Base-by-base conservation (phyloP, 1,139 yeast species). In the Kluyveromyces sp. region DNA sequence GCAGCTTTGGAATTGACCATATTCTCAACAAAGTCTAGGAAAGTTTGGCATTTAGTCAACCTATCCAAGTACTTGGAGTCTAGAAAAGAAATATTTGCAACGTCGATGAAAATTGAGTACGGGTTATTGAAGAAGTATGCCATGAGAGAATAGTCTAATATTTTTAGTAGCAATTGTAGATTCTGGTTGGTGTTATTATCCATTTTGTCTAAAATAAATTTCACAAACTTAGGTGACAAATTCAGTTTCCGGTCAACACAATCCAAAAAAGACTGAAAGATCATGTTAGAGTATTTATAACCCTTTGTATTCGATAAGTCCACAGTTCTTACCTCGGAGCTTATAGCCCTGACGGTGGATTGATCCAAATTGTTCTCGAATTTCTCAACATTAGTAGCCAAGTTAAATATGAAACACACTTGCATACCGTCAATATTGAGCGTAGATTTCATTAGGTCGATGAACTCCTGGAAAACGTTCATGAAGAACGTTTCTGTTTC, bases 121-220 rank as follows among this genome's bases (percentile, higher is more conserved):
- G 92, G 88, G 65, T 80, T 83, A 49, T 78, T 80, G 58, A 77
- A 84, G 60, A 78, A 85, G 57, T 82, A 83, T 4, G 81, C 73
- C 87, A 86, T 81, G 55, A 80, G 72, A 29, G 81, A 68, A 50
- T 83, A 70, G 54, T 80, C 81, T 52, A 86, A 67, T 15, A 76
- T 71, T 54, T 82, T 84, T 41, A 80, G 57, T 31, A 63, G 50
- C 29, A 62, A 39, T 42, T 60, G 64, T 27, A 62, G 49, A 43
- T 61, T 61, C 37, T 62, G 64, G 41, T 59, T 62, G 5, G 44
- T 41, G 41, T 59, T 62, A 42, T 59, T 62, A 8, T 58, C 53
- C 66, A 63, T 61, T 43, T 60, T 62, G 21, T 56, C 60, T 8
- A 63, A 45, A 27, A 61, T 53, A 40, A 62, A 63, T 30, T 55